Evolutionary conservation across 305 asterid species (phyloP).

Genomic region (Fraxinus greggii): DNA sequence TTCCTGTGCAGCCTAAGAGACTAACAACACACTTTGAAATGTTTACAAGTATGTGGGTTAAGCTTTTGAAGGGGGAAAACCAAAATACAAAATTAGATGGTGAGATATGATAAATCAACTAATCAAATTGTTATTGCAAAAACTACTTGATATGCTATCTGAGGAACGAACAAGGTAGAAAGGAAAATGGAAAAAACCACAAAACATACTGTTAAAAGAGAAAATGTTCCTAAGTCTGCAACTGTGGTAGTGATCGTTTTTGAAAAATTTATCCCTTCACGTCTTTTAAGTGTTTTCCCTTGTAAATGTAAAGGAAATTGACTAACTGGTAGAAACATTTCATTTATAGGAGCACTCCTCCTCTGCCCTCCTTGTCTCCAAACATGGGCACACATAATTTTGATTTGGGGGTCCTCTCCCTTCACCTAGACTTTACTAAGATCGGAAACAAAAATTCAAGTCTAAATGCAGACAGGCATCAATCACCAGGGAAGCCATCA

Average conservation of each 20-base stretch:
- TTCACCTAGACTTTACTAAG: neutral
- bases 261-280: neutral
- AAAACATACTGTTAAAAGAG: neutral
- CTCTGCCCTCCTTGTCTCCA: neutral
- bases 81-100: conserved; percentile 1
- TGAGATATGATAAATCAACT: conserved; percentile 13
- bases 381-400: neutral
- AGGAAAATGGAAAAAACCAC: neutral
- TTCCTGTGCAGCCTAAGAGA: neutral
- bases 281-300: neutral
- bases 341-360: neutral
- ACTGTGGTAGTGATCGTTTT: neutral
- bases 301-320: neutral
- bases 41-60: conserved; percentile 22
- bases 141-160: neutral
- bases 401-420: neutral
- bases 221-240: neutral
- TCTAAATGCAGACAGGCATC: conserved; percentile 5
- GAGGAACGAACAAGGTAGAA: neutral
- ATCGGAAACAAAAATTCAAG: neutral
- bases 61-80: conserved; percentile 23
- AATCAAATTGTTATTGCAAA: conserved; percentile 14
- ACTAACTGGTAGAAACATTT: neutral
- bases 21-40: conserved; percentile 10
- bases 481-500: neutral